These are phyloP conservation scores for Phytophthora parvispora DNA, from an alignment of 352 stramenopile species.

Conservation along the genomic window DNA sequence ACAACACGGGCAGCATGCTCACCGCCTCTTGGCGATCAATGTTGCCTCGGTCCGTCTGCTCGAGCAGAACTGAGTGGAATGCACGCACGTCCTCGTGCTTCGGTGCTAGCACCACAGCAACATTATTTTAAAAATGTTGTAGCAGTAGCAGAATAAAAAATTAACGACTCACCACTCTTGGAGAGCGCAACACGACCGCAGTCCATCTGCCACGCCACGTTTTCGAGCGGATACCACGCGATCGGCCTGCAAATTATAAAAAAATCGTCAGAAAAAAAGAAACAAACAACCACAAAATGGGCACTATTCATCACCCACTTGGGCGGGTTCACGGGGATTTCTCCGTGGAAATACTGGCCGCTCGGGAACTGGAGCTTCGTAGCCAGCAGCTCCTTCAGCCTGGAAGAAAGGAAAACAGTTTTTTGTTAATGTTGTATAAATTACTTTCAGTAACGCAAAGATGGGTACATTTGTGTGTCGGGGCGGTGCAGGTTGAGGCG, in stretches of 20 bases:
- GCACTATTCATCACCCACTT: constrained; percentile 38
- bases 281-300: background rate
- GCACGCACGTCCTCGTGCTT: constrained; percentile 84
- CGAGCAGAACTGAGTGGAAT: constrained; percentile 95
- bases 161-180: constrained; percentile 63
- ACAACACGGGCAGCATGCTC: constrained; percentile 98
- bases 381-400: constrained; percentile 58
- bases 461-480: constrained; percentile 52
- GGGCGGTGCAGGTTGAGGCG: constrained; percentile 82
- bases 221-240: constrained; percentile 79
- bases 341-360: constrained; percentile 61
- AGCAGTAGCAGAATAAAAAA: background rate
- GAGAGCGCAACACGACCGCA: constrained; percentile 86
- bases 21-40: constrained; percentile 98
- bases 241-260: constrained; percentile 50
- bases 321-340: constrained; percentile 71
- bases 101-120: constrained; percentile 51
- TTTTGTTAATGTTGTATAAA: background rate
- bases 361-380: constrained; percentile 67
- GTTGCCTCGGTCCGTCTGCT: constrained; percentile 92
- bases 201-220: constrained; percentile 88
- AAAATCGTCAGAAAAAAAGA: background rate
- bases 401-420: constrained; percentile 8
- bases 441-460: background rate
- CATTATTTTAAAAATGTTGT: background rate